A percentile compares a stretch with the other conserved stretches of the same genome.
phyloP scores from a whole-genome alignment of 1,284 basidiomycete genomes.

The Sporisorium scitamineum region DNA sequence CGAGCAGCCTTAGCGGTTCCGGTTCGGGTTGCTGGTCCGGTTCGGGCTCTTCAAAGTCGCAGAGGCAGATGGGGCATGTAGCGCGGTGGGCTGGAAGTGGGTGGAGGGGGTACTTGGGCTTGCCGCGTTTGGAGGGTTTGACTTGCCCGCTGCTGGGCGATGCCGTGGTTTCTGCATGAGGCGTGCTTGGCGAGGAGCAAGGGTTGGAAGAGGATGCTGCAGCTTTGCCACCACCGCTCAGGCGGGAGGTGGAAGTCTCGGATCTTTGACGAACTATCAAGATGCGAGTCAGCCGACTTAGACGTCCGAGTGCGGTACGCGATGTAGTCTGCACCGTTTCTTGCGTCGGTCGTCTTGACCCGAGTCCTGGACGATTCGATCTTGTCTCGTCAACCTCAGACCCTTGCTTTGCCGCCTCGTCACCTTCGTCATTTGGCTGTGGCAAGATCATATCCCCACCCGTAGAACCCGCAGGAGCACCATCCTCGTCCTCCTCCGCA shows the following conservation, averaged over 20 bases:
- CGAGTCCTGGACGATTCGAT: slow-evolving; percentile 15
- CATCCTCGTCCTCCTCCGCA: slow-evolving; percentile 39
- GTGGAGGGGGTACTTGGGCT: slow-evolving; percentile 55
- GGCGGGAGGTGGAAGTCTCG: not conserved
- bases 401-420: not conserved
- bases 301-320: slow-evolving; percentile 5
- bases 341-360: slow-evolving; percentile 23
- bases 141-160: not conserved
- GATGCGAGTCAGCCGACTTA: slow-evolving; percentile 28
- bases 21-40: slow-evolving; percentile 31
- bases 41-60: slow-evolving; percentile 54
- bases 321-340: slow-evolving; percentile 8
- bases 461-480: not conserved
- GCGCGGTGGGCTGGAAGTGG: slow-evolving; percentile 58
- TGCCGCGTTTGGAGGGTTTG: not conserved
- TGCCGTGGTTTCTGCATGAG: not conserved
- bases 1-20: slow-evolving; percentile 54
- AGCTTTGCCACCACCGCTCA: not conserved
- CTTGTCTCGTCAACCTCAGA: not conserved
- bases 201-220: not conserved
- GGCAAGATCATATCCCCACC: not conserved
- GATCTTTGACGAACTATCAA: slow-evolving; percentile 24
- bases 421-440: not conserved
- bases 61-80: slow-evolving; percentile 64
- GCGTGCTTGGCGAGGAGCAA: not conserved